phyloP scores from a whole-genome alignment of 805 yeast genomes.

The Starmerella scarabaei region DNA sequence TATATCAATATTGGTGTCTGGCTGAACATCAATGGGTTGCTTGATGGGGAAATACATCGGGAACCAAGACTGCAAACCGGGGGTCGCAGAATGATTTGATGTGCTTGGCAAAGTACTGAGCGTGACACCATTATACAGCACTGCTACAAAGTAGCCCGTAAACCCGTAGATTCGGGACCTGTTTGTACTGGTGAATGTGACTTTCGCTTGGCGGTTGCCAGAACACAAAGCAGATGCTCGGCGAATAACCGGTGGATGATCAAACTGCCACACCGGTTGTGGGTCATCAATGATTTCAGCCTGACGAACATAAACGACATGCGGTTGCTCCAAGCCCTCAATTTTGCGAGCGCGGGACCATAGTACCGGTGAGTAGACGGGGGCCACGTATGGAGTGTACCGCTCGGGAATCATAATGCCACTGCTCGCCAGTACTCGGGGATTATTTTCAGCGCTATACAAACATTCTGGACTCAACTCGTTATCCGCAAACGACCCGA shows the following conservation, averaged over 20 bases:
- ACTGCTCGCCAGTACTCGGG: conserved; percentile 26
- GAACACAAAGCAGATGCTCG: background rate
- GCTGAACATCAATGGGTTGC: conserved; percentile 39
- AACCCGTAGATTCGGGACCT: conserved; percentile 57
- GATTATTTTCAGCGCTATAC: conserved; percentile 29
- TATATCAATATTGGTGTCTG: conserved; percentile 43
- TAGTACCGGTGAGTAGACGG: conserved; percentile 48
- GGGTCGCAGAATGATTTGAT: conserved; percentile 27
- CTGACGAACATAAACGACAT: conserved; percentile 33
- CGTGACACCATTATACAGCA: conserved; percentile 44
- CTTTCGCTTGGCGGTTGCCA: conserved; percentile 21
- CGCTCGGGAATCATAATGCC: conserved; percentile 53
- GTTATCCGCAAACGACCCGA: conserved; percentile 89
- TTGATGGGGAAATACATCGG: conserved; percentile 53
- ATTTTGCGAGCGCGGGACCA: conserved; percentile 22
- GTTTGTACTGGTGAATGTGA: conserved; percentile 35
- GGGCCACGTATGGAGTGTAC: conserved; percentile 50
- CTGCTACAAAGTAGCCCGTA: conserved; percentile 62
- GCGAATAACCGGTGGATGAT: conserved; percentile 34
- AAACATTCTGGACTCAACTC: conserved; percentile 80
- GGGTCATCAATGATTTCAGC: conserved; percentile 35
- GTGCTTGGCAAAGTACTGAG: conserved; percentile 40
- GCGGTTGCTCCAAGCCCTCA: conserved; percentile 28
- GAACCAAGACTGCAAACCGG: conserved; percentile 50
- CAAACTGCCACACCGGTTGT: conserved; percentile 48